These are phyloP conservation scores for Colletotrichum shisoi DNA, from an alignment of 2,329 filamentous ascomycete genomes.

Conservation along the genomic window DNA sequence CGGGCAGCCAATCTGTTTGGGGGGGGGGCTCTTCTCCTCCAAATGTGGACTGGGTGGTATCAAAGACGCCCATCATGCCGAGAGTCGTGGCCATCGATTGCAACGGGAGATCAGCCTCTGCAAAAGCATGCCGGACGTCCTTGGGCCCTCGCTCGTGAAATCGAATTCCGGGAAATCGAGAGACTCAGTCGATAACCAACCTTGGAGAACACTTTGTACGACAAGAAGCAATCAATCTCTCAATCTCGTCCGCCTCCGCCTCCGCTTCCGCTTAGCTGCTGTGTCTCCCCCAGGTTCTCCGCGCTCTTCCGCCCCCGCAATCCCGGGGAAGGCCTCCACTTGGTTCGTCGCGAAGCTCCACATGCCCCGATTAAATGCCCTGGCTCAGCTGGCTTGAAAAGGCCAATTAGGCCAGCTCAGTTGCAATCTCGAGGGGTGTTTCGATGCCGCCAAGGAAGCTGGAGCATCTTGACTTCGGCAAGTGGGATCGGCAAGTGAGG, in stretches of 20 bases:
- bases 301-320: constrained; percentile 27
- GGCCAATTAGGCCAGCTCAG: constrained; percentile 20
- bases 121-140: no score
- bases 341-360: constrained; percentile 20
- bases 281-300: constrained; percentile 32
- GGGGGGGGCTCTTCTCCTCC: constrained; percentile 32
- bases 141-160: background rate
- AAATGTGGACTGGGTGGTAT: constrained; percentile 35
- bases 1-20: no score
- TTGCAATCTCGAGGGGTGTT: constrained; percentile 13
- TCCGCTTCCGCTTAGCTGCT: background rate
- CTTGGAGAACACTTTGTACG: background rate
- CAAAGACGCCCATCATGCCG: constrained; percentile 7
- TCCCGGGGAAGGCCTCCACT: constrained; percentile 31
- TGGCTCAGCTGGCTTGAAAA: background rate
- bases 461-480: constrained; percentile 32
- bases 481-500: constrained; percentile 31
- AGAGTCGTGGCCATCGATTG: background rate
- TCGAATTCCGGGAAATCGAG: no score
- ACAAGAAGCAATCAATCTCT: background rate
- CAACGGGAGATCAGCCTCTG: constrained; percentile 23
- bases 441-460: constrained; percentile 24
- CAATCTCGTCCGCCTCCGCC: background rate
- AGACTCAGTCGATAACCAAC: background rate
- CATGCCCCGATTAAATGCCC: constrained; percentile 19